A percentile compares a stretch with the other conserved stretches of the same genome.
Conservation (phyloP, 768 basidiomycete genomes). For the Suillus fuscotomentosus region DNA sequence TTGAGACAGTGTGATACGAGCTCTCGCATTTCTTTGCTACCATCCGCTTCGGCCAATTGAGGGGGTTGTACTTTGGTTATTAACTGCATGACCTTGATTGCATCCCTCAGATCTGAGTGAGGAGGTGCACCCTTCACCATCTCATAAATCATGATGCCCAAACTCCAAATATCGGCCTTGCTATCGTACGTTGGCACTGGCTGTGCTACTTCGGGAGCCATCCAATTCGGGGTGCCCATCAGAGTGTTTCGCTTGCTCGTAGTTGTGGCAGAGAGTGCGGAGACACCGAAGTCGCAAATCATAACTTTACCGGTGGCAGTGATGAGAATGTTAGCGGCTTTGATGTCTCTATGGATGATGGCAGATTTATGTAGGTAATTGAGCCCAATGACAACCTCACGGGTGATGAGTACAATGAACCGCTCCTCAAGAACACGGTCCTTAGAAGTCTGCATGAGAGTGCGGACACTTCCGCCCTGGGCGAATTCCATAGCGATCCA, state of each 20-base stretch:
- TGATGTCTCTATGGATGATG: slow-evolving; percentile 97
- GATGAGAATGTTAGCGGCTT: slow-evolving; percentile 94
- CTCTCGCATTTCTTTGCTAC: slow-evolving; percentile 83
- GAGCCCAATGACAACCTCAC: slow-evolving; percentile 86
- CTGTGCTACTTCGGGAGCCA: slow-evolving; percentile 98
- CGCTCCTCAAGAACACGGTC: slow-evolving; percentile 82
- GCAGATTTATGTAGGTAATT: slow-evolving; percentile 90
- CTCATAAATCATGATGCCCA: slow-evolving; percentile 95
- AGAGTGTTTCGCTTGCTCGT: slow-evolving; percentile 94
- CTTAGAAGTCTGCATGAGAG: slow-evolving; percentile 86
- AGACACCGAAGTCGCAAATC: slow-evolving; percentile 98
- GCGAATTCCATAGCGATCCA: slow-evolving; percentile 99
- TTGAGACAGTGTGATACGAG: slow-evolving; percentile 83
- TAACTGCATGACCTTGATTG: slow-evolving; percentile 83
- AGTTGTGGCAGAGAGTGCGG: slow-evolving; percentile 80
- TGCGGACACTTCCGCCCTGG: slow-evolving; percentile 90
- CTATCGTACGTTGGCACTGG: slow-evolving; percentile 89
- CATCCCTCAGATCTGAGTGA: slow-evolving; percentile 80
- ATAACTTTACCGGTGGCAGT: slow-evolving; percentile 87
- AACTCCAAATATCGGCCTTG: slow-evolving; percentile 97
- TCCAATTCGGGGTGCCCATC: slow-evolving; percentile 98
- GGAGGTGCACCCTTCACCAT: slow-evolving; percentile 97
- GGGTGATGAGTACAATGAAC: slow-evolving; percentile 81
- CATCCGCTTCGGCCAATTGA: slow-evolving; percentile 71
- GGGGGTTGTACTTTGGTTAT: slow-evolving; percentile 87